Conservation (phyloP, 768 basidiomycete species). For the Boletus rubroflammeus region DNA sequence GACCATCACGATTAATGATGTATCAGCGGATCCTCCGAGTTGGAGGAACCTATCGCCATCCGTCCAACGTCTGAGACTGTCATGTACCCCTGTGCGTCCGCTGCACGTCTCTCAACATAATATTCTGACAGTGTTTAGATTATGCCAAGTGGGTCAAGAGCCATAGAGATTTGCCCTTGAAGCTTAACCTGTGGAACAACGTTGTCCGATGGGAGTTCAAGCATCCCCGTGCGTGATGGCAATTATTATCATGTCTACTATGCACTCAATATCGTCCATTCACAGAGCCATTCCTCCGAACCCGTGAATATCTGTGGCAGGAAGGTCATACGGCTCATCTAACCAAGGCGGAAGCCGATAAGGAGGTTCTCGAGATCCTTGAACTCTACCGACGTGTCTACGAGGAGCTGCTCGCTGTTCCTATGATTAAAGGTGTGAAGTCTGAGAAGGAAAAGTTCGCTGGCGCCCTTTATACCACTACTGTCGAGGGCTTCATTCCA, state of each 20-base stretch:
- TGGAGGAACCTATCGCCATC: slow-evolving; percentile 97
- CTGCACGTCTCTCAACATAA: background rate
- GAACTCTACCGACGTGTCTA: slow-evolving; percentile 95
- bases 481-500: slow-evolving; percentile 96
- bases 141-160: slow-evolving; percentile 99
- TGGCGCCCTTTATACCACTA: slow-evolving; percentile 96
- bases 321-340: slow-evolving; percentile 97
- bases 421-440: slow-evolving; percentile 94
- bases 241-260: background rate
- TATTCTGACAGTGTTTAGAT: slow-evolving; percentile 44
- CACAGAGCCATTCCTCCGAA: slow-evolving; percentile 94
- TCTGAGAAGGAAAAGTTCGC: slow-evolving; percentile 99
- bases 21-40: slow-evolving; percentile 79
- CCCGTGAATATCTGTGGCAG: slow-evolving; percentile 99
- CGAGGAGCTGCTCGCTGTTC: slow-evolving; percentile 95
- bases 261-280: slow-evolving; percentile 20
- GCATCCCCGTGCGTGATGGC: slow-evolving; percentile 72
- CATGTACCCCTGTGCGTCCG: slow-evolving; percentile 91
- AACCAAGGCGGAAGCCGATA: slow-evolving; percentile 84
- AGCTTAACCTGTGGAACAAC: slow-evolving; percentile 98
- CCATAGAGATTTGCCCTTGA: slow-evolving; percentile 94
- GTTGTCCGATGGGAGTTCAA: slow-evolving; percentile 99
- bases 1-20: background rate
- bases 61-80: slow-evolving; percentile 97
- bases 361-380: slow-evolving; percentile 89